Base-by-base conservation (phyloP, 306 rosid genomes). In the Glycine soja region DNA sequence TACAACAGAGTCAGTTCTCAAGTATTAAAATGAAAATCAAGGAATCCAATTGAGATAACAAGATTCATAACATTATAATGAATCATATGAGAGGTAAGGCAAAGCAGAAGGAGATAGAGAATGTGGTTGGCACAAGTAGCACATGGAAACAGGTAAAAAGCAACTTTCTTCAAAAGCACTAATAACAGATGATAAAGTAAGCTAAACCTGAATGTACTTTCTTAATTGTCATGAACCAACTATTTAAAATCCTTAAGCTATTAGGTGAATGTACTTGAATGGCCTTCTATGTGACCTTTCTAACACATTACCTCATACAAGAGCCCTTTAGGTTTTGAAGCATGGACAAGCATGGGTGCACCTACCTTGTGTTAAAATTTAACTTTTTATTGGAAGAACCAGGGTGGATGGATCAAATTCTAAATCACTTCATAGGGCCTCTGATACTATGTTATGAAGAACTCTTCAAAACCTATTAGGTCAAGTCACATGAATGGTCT, bases 171-270 rank as follows among this genome's bases (percentile, higher is more conserved):
- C n/a, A n/a, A n/a, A n/a, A n/a, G n/a, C n/a, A n/a, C n/a, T n/a
- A n/a, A n/a, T n/a, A n/a, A n/a, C n/a, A n/a, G n/a, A n/a, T n/a
- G n/a, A n/a, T n/a, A n/a, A n/a, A n/a, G n/a, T n/a, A n/a, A n/a
- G n/a, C n/a, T n/a, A n/a, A n/a, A n/a, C n/a, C n/a, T n/a, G n/a
- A n/a, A n/a, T n/a, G n/a, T n/a, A 38, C 24, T 24, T 73, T 36
- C 53, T 70, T 67, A 74, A 75, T 18, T 12, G 53, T 64, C 65
- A 47, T 15, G 8, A 63, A 48, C 9, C 8, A 63, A 61, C 63
- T 76, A 48, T 63, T 42, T 9, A n/a, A 64, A 64, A 64, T 65
- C 24, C 65, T 64, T 50, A 51, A 43, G 38, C 51, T 64, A 64
- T 56, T 51, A 50, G 73, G 58, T 64, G 69, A 58, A 74, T 8